Base-by-base conservation (phyloP, 305 asterid species). In the Galium porrigens region DNA sequence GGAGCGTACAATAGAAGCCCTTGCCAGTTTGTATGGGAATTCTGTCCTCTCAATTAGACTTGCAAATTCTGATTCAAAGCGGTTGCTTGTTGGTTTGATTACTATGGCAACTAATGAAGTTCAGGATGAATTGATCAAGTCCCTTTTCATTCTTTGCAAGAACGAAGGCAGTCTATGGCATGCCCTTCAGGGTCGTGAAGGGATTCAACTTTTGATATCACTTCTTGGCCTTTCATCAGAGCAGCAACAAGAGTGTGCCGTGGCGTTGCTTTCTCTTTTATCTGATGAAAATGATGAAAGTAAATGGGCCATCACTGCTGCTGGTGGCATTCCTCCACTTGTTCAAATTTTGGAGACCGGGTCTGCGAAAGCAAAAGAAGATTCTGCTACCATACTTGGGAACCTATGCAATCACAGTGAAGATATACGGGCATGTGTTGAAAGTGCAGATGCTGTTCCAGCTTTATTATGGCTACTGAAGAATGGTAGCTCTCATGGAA, bases 261-360 rank as follows among this genome's bases (percentile, higher is more conserved):
- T 94, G 69, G 94, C 97, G 48, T 76, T 94, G 71, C 97, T 94
- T 68, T 86, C 95, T 76, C 97, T 94, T 70, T 76, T 94, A 36
- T 87, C 96, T 30, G 82, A 82, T 69, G 99, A 87, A 77, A 90
- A 87, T 63, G 97, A 94, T 78, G 99, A 94, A 69, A 90, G 99
- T 78, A 94, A 90, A 82, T 94, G 97, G 99, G 99, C 99, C 68
- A 94, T 94, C 64, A 90, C 99, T 20, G 99, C 99, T 58, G 99
- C 99, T 68, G 99, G 99, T 72, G 99, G 99, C 64, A 90, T 94
- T 59, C 99, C 99, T 18, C 99, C 99, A 22, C 97, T 94, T 70
- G 99, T 94, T 72, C 99, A 94, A 76, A 94, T 94, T 73, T 80
- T 94, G 18, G 99, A 94, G 78, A 94, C 97, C 2, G 99, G 99